phyloP scores from a whole-genome alignment of 179 eudicot species.

The Patellifolia procumbens region DNA sequence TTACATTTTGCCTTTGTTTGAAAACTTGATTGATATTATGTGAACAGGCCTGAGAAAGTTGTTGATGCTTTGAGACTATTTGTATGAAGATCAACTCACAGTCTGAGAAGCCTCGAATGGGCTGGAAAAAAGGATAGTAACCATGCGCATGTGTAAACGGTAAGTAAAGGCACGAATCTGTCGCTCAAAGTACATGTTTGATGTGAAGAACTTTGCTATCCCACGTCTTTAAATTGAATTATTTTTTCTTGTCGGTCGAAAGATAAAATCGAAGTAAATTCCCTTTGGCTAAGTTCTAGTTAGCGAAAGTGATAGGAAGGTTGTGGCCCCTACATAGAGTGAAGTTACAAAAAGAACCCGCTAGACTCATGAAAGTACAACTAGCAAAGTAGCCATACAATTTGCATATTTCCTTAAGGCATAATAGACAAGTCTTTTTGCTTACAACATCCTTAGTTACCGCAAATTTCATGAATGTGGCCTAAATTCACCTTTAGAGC shows the following conservation, averaged over 20 bases:
- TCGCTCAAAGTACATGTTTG: not conserved
- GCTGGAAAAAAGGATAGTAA: conserved; percentile 2
- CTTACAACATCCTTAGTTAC: not conserved
- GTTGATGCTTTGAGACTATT: conserved; percentile 75
- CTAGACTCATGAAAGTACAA: not conserved
- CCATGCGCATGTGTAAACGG: conserved; percentile 9
- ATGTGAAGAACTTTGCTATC: not conserved
- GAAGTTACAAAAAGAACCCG: too few relatives aligned
- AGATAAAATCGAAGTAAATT: not conserved
- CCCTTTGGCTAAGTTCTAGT: too few relatives aligned
- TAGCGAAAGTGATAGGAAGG: too few relatives aligned
- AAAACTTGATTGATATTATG: conserved; percentile 11
- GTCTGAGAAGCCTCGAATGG: not conserved
- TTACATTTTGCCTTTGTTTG: not conserved
- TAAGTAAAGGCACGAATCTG: conserved; percentile 11
- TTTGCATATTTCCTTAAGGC: not conserved
- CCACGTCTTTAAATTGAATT: not conserved
- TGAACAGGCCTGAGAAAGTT: conserved; percentile 95
- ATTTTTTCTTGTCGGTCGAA: not conserved
- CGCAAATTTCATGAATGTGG: not conserved
- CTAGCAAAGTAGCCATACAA: not conserved
- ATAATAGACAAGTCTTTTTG: not conserved
- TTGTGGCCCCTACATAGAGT: too few relatives aligned
- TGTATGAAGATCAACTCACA: conserved; percentile 38
- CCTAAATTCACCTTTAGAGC: not conserved